A percentile compares a stretch with the other conserved stretches of the same genome.
Conservation (phyloP, 2,329 filamentous ascomycete species). For the Xylaria sp. region DNA sequence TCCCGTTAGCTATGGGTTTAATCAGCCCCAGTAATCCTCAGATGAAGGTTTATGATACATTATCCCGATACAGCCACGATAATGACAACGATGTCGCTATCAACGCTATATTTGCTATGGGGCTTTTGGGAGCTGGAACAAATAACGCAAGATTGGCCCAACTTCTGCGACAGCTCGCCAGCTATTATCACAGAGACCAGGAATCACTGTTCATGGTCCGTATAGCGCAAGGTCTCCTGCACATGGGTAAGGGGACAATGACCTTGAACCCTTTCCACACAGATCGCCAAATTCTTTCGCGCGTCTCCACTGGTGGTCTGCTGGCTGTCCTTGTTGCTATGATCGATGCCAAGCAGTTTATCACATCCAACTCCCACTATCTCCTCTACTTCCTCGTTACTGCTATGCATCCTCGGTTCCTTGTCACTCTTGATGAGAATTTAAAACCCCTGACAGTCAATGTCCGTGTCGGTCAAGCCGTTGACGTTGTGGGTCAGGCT, state of each 20-base stretch:
- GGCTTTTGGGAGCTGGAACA: slow-evolving; percentile 92
- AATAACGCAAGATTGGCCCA: slow-evolving; percentile 98
- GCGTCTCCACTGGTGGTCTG: slow-evolving; percentile 88
- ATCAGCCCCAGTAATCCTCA: slow-evolving; percentile 98
- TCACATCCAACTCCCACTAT: slow-evolving; percentile 78
- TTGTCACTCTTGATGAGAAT: slow-evolving; percentile 94
- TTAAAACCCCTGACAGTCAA: slow-evolving; percentile 94
- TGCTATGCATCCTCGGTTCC: slow-evolving; percentile 95
- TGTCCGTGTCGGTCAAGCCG: slow-evolving; percentile 95
- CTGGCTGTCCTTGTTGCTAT: slow-evolving; percentile 91
- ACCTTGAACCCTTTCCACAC: slow-evolving; percentile 99
- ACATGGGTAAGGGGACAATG: slow-evolving; percentile 99
- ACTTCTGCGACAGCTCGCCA: slow-evolving; percentile 90
- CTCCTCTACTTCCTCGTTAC: slow-evolving; percentile 97
- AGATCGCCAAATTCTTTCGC: slow-evolving; percentile 92
- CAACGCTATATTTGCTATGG: slow-evolving; percentile 99
- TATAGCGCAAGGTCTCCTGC: slow-evolving; percentile 94
- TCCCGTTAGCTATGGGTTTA: slow-evolving; percentile 95
- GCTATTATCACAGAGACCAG: slow-evolving; percentile 97
- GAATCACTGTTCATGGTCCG: slow-evolving; percentile 99
- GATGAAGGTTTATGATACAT: slow-evolving; percentile 99
- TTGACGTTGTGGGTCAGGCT: slow-evolving; percentile 97
- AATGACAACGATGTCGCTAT: slow-evolving; percentile 98
- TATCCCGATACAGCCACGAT: slow-evolving; percentile 97
- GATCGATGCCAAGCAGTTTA: slow-evolving; percentile 92